These are phyloP conservation scores for Phytophthora syringae DNA, from an alignment of 352 stramenopile species.

Conservation along the genomic window DNA sequence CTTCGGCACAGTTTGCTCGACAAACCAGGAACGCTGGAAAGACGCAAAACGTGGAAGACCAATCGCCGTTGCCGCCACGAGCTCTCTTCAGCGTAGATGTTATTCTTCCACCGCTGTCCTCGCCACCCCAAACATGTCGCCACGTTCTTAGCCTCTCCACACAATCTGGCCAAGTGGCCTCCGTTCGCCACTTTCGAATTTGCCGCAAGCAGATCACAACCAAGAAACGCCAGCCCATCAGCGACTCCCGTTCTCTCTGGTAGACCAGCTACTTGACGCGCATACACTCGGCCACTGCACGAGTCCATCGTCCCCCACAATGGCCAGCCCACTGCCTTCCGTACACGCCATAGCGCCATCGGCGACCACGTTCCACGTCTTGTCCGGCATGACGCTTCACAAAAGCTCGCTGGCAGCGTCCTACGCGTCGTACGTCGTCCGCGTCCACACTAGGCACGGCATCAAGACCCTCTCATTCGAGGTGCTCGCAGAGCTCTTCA, in stretches of 20 bases:
- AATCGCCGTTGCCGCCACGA: slow-evolving; percentile 21
- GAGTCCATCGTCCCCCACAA: slow-evolving; percentile 17
- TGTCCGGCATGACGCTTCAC: slow-evolving; percentile 17
- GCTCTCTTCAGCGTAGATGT: slow-evolving; percentile 15
- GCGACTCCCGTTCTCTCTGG: slow-evolving; percentile 20
- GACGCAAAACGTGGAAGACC: slow-evolving; percentile 31
- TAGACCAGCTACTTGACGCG: slow-evolving; percentile 13
- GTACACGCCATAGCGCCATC: slow-evolving; percentile 27
- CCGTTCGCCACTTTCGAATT: slow-evolving; percentile 32
- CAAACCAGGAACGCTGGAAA: slow-evolving; percentile 34
- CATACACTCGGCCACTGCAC: slow-evolving; percentile 15
- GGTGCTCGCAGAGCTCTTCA: slow-evolving; percentile 71
- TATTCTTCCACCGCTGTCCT: slow-evolving; percentile 28
- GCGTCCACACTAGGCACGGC: slow-evolving; percentile 65
- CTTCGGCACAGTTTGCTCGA: slow-evolving; percentile 38
- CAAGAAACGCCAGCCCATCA: slow-evolving; percentile 21
- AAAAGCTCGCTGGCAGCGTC: slow-evolving; percentile 46
- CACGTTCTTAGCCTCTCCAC: slow-evolving; percentile 32
- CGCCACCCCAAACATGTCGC: slow-evolving; percentile 17
- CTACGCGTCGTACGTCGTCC: slow-evolving; percentile 65
- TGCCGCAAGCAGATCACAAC: slow-evolving; percentile 37
- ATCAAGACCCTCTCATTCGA: slow-evolving; percentile 87
- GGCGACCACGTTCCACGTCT: slow-evolving; percentile 16
- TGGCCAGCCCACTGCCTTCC: slow-evolving; percentile 31
- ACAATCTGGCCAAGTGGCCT: slow-evolving; percentile 23